Conservation (phyloP, 2,329 filamentous ascomycete species). For the Byssochlamys sp. region DNA sequence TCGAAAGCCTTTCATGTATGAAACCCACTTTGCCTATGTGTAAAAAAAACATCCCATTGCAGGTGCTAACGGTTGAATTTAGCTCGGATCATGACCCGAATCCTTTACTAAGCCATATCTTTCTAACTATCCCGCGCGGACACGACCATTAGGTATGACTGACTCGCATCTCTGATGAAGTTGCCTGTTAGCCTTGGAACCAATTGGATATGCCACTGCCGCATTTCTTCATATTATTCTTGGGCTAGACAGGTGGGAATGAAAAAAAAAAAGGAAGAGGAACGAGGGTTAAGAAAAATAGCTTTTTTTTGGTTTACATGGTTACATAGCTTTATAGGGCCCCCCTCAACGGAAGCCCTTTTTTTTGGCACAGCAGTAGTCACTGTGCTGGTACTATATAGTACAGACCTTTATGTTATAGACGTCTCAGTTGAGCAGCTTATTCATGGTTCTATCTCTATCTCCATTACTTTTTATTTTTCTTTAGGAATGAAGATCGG, state of each 20-base stretch:
- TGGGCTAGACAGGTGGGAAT: constrained; percentile 3
- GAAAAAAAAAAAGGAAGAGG: constrained; percentile 4
- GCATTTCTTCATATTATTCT: background rate
- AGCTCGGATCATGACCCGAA: constrained; percentile 40
- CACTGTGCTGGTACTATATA: background rate
- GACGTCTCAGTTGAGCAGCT: background rate
- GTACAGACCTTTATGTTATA: background rate
- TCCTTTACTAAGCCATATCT: constrained; percentile 30
- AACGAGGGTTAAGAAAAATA: too few species aligned
- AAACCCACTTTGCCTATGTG: constrained; percentile 8
- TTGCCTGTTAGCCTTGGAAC: background rate
- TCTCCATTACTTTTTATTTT: background rate
- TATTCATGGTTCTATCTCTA: background rate
- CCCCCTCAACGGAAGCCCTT: constrained; percentile 10
- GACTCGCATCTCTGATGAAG: background rate
- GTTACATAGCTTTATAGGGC: constrained; percentile 2
- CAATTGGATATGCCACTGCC: background rate
- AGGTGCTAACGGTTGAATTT: constrained; percentile 6
- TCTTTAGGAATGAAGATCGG: background rate
- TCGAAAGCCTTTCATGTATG: constrained; percentile 74
- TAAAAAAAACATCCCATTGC: background rate
- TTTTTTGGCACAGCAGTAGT: background rate
- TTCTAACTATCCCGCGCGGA: background rate
- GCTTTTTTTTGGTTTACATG: too few species aligned
- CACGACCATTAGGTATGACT: background rate